Evolutionary conservation across 1,284 basidiomycete species (phyloP), one percentile per base, ranked within the genome.

Genomic region (Heterobasidion irregulare): DNA sequence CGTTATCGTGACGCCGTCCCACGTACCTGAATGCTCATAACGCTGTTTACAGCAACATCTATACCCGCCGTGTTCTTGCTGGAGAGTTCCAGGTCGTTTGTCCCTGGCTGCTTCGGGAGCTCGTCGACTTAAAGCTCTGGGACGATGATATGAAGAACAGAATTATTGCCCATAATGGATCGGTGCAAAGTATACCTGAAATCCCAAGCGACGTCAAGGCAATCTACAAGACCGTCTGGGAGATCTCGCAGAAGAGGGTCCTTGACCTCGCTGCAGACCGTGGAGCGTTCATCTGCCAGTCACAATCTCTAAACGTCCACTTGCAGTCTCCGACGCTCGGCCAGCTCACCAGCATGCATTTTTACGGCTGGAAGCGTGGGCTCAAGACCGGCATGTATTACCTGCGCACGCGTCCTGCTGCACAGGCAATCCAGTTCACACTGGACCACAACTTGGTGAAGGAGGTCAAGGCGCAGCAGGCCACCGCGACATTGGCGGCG

Each of bases 61-160:
- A 99, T 74, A 95, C 96, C 53, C 94, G 97, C 57, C 93, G 97
- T 68, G 96, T 99, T n/a, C 86, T 99, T 47, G 95, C 97, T 44
- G 97, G 97, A 56, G 97, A 99, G 77, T 99, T 99, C 90, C 96
- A 98, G 72, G 85, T 99, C 59, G 96, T 98, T 59, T 97, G 94
- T 76, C 97, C 96, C 0, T 99, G 97, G 97, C 81, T 99, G 53
- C 82, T 99, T 15, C 88, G 94, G 57, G 97, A 99, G 66, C 87
- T 99, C 56, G 96, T 99, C 65, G 93, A 97, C 67, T 89, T 89
- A 57, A 89, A 89, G 48, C 82, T 99, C 13, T 99, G 97, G 97
- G 84, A 98, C 68, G 96, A 99, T 66, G 84, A 92, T 66, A 99
- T 99, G 96, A 98, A 98, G 83, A 97, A 98, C 75, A 89, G 92